These are phyloP conservation scores for Erodium trifolium DNA, from an alignment of 441 rosid genomes.

Conservation along the genomic window DNA sequence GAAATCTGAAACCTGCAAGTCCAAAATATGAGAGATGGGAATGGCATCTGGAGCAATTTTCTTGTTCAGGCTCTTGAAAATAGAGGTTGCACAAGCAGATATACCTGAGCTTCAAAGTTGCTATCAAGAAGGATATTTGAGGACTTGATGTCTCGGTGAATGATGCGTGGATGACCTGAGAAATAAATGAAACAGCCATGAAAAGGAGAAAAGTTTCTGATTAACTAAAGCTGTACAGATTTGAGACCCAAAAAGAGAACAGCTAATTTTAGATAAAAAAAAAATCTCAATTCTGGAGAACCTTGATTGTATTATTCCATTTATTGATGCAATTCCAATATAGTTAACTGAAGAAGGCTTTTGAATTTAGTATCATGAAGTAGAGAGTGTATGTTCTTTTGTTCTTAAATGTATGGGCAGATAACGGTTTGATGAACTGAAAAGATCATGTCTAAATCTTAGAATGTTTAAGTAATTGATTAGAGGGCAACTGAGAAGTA, in stretches of 20 bases:
- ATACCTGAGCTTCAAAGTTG: constrained; percentile 81
- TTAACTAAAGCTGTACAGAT: background rate
- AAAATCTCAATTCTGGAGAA: too few species aligned
- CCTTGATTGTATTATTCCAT: background rate
- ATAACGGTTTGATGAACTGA: background rate
- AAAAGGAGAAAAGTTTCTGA: constrained; percentile 7
- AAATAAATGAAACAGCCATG: constrained; percentile 1
- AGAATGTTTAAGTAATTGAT: background rate
- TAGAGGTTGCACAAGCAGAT: constrained; percentile 13
- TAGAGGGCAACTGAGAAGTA: background rate
- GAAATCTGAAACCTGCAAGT: constrained; percentile 80
- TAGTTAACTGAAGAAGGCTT: constrained; percentile 9
- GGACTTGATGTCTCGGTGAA: constrained; percentile 94
- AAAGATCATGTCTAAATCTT: background rate
- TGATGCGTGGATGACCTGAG: constrained; percentile 86
- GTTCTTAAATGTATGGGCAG: background rate
- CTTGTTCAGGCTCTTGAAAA: constrained; percentile 9
- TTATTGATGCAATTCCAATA: background rate
- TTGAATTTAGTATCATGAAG: constrained; percentile 11
- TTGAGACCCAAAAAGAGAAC: background rate
- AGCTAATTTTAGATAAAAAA: too few species aligned
- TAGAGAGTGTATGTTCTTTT: background rate
- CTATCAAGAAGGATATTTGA: constrained; percentile 85
- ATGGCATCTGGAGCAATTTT: constrained; percentile 4
- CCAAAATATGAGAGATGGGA: constrained; percentile 14